Base-by-base conservation (phyloP, 345 rosid genomes). In the Euphorbia pulcherrima region DNA sequence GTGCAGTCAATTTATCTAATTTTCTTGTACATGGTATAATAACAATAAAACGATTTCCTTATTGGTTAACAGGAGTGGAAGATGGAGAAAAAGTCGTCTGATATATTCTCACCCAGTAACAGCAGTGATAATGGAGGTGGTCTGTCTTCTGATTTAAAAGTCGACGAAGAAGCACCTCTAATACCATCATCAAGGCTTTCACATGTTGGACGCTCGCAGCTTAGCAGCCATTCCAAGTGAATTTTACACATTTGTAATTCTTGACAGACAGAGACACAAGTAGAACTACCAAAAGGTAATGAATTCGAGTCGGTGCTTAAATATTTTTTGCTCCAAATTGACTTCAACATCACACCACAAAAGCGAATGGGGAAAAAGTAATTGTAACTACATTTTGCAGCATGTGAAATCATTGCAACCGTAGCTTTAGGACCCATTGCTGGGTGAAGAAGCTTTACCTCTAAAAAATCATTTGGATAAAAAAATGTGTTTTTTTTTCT, bases 1-100 rank as follows among this genome's bases (percentile, higher is more conserved):
- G 28, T 40, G 30, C n/a, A 11, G 37, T 27, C 13, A 4, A 1
- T 60, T 4, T 8, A 39, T 1, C 8, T 55, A 30, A 2, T 41
- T 24, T 53, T 40, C 18, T 5, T 40, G 21, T 71, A 48, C 40
- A 29, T 58, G n/a, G 62, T 6, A 13, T 58, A 17, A 6, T 33
- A 10, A 56, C 60, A 56, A 16, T 50, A 33, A 33, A 13, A 24
- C 16, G 60, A 51, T 62, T 1, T 67, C 60, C 8, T 8, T 27
- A 44, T 53, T 18, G 21, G 28, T 28, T 56, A 4, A 26, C 84
- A 92, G 99, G 98, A 95, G 23, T 87, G 90, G 90, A 95, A 88
- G 80, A 64, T 88, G 80, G 98, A 88, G 80, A 93, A 93, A 90
- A 95, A 88, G 79, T 92, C 97, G 30, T 90, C 96, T 10, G 96